Percentiles rank a stretch among this genome's conserved stretches.
phyloP scores from a whole-genome alignment of 495 filamentous ascomycete genomes.

The Neurospora sp. region DNA sequence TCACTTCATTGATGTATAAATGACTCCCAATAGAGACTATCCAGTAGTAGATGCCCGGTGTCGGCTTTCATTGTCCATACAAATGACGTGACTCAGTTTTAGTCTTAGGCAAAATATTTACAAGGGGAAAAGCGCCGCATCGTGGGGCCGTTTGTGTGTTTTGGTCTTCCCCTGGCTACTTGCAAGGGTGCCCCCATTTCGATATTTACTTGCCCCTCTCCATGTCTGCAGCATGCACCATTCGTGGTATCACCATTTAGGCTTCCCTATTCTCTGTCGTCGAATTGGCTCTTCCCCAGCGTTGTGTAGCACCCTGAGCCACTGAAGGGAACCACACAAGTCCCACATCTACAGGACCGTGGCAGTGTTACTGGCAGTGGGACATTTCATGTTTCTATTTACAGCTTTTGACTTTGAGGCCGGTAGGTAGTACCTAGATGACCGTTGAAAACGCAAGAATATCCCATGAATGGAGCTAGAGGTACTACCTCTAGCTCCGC shows the following conservation, averaged over 20 bases:
- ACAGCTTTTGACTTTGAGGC: background rate
- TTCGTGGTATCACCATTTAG: background rate
- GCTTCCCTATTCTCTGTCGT: background rate
- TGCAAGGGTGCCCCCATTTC: background rate
- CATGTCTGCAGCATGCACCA: background rate
- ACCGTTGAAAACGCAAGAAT: too few relatives aligned
- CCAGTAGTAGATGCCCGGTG: background rate
- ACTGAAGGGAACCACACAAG: background rate
- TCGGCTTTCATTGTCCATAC: constrained; percentile 3
- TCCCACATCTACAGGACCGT: too few relatives aligned
- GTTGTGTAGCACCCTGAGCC: background rate
- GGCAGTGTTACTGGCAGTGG: background rate
- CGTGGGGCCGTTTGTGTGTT: constrained; percentile 8
- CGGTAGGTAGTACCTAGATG: background rate
- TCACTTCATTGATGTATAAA: background rate
- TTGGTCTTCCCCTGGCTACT: background rate
- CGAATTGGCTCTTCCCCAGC: background rate
- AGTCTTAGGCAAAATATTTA: constrained; percentile 13
- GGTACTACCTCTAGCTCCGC: background rate
- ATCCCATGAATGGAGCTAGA: background rate
- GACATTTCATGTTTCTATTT: background rate
- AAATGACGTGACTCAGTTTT: constrained; percentile 15
- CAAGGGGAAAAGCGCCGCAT: constrained; percentile 5
- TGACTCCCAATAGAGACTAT: background rate
- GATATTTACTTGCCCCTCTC: background rate